Base-by-base conservation (phyloP, 805 yeast species). In the Yarrowia divulgata region DNA sequence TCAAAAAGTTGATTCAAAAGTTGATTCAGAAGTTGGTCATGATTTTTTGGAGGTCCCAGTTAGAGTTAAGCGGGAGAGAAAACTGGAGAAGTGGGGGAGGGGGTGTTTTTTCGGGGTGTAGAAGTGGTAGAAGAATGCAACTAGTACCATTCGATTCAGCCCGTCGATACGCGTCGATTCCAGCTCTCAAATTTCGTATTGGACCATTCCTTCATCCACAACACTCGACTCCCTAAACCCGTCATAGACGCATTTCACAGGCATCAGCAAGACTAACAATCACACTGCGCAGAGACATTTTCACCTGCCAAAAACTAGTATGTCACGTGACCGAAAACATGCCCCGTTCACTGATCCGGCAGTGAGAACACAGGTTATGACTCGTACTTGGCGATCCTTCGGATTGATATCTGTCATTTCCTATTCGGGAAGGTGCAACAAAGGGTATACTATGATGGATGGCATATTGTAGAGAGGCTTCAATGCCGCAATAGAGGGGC, bases 201-300 rank as follows among this genome's bases (percentile, higher is more conserved):
- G 57, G 32, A 1, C 42, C 16, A 18, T 1, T n/a, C n/a, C 34
- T 23, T 32, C 3, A 6, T 1, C 52, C 6, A 13, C 10, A 9
- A 14, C n/a, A 23, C 14, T 18, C 13, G 12, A 12, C 29, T 35
- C 35, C 34, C n/a, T 14, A 7, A 9, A 10, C 5, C 58, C 10
- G 58, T 54, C 58, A 54, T 54, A 13, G 43, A 4, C 37, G 58
- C 58, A 54, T 35, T 14, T 54, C 40, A 37, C 43, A 54, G 43
- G 58, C 43, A 43, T 14, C 32, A 50, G 57, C 57, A 50, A 32
- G 50, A 46, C 50, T 16, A 40, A 39, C 13, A 12, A 39, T 39
- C 40, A 12, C 13, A 13, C 2, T 8, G 37, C 8, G 10, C 37
- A 23, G 29, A 23, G 29, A 23, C 29, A 23, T 23, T 23, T 34